phyloP scores from a whole-genome alignment of 1,284 basidiomycete species.

The Puccinia novopanici region DNA sequence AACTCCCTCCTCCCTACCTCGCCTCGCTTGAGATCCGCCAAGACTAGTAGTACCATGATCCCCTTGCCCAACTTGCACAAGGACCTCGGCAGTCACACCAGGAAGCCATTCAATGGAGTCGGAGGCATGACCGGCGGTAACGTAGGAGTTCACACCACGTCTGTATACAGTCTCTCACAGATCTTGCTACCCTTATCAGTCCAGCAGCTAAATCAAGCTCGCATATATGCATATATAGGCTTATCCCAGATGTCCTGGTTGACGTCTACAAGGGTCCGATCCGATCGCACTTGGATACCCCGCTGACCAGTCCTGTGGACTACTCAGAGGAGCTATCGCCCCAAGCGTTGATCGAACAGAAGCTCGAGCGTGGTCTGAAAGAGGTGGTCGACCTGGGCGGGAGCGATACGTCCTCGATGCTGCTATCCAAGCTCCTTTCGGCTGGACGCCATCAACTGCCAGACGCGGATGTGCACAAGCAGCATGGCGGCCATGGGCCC shows the following conservation, averaged over 20 bases:
- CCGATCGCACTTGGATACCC: background rate
- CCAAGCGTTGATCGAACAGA: conserved; percentile 22
- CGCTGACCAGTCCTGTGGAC: background rate
- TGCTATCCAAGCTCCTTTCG: background rate
- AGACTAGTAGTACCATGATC: conserved; percentile 8
- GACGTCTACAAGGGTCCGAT: conserved; percentile 31
- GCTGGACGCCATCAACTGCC: background rate
- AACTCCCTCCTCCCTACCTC: conserved; percentile 26
- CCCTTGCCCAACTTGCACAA: conserved; percentile 44
- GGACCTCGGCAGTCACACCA: conserved; percentile 38
- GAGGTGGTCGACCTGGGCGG: background rate
- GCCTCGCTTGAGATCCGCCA: conserved; percentile 28
- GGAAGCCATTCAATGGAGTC: conserved; percentile 44
- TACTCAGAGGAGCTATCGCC: background rate
- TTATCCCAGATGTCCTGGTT: conserved; percentile 37
- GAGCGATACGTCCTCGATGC: background rate
- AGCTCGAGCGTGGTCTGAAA: background rate
- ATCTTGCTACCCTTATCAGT: background rate
- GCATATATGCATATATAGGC: background rate
- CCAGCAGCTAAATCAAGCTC: background rate
- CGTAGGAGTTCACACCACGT: conserved; percentile 46
- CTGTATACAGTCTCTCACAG: background rate
- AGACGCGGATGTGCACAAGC: background rate
- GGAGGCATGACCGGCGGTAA: conserved; percentile 42
- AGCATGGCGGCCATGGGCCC: background rate